phyloP scores from a whole-genome alignment of 2,329 filamentous ascomycete genomes.

The Colletotrichum melonis region DNA sequence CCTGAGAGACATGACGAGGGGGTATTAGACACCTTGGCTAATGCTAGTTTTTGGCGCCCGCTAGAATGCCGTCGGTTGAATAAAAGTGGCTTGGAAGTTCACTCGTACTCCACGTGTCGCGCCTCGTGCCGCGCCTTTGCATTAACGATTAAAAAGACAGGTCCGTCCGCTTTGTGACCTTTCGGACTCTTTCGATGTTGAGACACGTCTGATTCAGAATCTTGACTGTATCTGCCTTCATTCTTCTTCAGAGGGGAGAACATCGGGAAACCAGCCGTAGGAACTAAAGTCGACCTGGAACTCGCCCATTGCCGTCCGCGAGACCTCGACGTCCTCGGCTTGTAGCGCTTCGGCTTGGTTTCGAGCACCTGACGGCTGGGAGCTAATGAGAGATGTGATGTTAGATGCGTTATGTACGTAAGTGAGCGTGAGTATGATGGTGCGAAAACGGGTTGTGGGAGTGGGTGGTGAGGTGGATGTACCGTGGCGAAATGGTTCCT shows the following conservation, averaged over 20 bases:
- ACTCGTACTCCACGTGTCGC: not conserved
- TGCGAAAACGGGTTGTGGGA: no score
- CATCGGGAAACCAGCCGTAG: conserved; percentile 67
- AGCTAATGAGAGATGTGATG: conserved; percentile 46
- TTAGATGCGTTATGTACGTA: not conserved
- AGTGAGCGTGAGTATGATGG: not conserved
- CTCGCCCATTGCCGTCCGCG: conserved; percentile 60
- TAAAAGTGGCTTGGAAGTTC: conserved; percentile 14
- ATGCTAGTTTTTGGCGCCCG: conserved; percentile 21
- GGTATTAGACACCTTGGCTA: conserved; percentile 24
- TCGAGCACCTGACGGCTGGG: conserved; percentile 59
- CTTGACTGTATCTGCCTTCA: conserved; percentile 3
- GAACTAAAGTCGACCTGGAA: conserved; percentile 61
- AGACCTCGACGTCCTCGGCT: conserved; percentile 65
- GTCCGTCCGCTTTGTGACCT: not conserved
- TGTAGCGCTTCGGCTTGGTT: conserved; percentile 62
- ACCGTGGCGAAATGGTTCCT: conserved; percentile 88
- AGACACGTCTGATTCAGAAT: no score
- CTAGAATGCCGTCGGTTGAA: conserved; percentile 22
- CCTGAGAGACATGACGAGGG: not conserved
- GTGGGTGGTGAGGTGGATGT: not conserved
- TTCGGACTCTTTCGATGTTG: not conserved
- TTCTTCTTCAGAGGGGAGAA: conserved; percentile 58
- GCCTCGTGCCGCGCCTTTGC: not conserved
- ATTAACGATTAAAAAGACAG: not conserved